Evolutionary conservation across 1,139 yeast species (phyloP).

Genomic region (Candida sanyaensis): DNA sequence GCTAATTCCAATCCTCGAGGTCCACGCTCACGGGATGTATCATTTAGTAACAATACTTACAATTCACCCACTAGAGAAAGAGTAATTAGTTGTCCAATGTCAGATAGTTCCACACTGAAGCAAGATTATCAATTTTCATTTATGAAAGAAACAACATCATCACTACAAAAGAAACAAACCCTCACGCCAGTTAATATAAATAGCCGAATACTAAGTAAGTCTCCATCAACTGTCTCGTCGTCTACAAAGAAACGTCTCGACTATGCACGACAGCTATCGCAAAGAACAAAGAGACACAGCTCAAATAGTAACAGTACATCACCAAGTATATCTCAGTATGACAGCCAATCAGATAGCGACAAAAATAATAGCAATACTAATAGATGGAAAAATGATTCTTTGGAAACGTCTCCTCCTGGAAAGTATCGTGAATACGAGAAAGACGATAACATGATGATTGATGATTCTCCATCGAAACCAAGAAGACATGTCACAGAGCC

Average conservation of each 20-base stretch:
- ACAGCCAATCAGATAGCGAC: neutral
- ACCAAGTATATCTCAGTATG: neutral
- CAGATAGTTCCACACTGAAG: constrained; percentile 15
- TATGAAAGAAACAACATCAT: constrained; percentile 41
- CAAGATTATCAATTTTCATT: constrained; percentile 30
- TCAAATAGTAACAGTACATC: constrained; percentile 7
- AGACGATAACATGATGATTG: neutral
- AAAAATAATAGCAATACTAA: neutral
- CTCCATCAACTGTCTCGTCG: constrained; percentile 7
- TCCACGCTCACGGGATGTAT: neutral
- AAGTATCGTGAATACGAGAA: neutral
- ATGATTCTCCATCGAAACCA: constrained; percentile 12
- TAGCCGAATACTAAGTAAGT: constrained; percentile 5
- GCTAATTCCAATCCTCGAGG: neutral
- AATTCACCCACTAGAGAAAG: constrained; percentile 4
- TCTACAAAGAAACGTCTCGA: constrained; percentile 20
- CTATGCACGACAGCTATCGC: constrained; percentile 18
- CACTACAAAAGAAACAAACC: constrained; percentile 26
- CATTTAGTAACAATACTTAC: neutral
- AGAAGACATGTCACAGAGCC: constrained; percentile 13
- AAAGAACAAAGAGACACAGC: constrained; percentile 18
- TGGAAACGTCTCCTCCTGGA: constrained; percentile 8
- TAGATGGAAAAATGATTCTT: neutral
- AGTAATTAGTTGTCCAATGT: constrained; percentile 17
- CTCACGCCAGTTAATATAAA: constrained; percentile 7